These are phyloP conservation scores for Saccharomycopsis babjevae DNA, from an alignment of 805 yeast species.

Conservation along the genomic window DNA sequence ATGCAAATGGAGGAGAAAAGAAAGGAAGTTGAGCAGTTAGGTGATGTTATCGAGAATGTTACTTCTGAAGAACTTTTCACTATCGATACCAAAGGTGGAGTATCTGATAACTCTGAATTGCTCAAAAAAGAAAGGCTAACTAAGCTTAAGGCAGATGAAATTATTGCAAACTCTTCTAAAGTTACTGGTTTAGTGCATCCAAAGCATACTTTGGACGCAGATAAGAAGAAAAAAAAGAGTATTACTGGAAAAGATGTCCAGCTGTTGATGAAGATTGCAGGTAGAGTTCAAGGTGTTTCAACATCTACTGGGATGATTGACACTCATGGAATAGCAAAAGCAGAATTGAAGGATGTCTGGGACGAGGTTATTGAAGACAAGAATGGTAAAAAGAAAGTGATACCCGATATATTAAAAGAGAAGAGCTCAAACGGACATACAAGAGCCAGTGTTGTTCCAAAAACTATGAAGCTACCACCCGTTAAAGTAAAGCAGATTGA, in stretches of 20 bases:
- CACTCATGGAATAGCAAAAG: constrained; percentile 51
- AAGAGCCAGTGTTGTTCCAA: constrained; percentile 40
- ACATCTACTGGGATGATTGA: constrained; percentile 43
- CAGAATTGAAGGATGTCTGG: constrained; percentile 63
- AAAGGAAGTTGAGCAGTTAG: constrained; percentile 48
- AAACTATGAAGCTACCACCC: constrained; percentile 43
- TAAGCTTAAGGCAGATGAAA: constrained; percentile 52
- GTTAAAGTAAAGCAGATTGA: constrained; percentile 42
- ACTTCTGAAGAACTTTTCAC: constrained; percentile 42
- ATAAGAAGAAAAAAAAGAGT: constrained; percentile 41
- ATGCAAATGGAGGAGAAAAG: constrained; percentile 56
- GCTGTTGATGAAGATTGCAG: constrained; percentile 65
- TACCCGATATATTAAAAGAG: constrained; percentile 32
- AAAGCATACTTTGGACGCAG: constrained; percentile 29
- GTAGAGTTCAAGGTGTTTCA: constrained; percentile 50
- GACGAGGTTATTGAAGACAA: constrained; percentile 26
- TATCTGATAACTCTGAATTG: constrained; percentile 29
- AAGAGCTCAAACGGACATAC: constrained; percentile 39
- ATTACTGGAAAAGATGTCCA: constrained; percentile 54
- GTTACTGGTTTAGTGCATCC: constrained; percentile 48
- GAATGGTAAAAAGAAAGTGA: constrained; percentile 19
- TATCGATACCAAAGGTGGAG: constrained; percentile 54
- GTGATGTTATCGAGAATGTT: constrained; percentile 32
- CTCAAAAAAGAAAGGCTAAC: constrained; percentile 33
- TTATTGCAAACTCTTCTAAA: constrained; percentile 68